Conservation (phyloP, 179 eudicot species). For the Amaranthus tricolor region DNA sequence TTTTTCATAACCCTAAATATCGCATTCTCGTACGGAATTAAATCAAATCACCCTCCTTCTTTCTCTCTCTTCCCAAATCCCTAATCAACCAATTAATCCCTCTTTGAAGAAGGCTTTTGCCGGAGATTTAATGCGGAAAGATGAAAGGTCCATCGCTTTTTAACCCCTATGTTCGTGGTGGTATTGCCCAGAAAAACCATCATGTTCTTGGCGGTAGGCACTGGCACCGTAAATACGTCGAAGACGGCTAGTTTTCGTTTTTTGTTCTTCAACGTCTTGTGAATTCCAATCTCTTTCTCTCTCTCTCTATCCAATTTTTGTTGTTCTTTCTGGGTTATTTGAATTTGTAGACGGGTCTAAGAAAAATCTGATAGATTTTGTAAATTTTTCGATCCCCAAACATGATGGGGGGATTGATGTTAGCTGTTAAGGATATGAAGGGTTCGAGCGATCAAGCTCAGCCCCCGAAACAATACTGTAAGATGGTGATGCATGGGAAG, state of each 20-base stretch:
- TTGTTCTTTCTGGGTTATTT: neutral
- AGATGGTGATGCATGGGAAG: constrained; percentile 34
- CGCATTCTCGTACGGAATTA: too few relatives aligned
- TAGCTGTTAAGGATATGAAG: constrained; percentile 5
- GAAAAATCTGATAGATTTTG: neutral
- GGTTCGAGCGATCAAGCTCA: neutral
- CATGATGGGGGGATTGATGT: constrained; percentile 22
- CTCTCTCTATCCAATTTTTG: neutral
- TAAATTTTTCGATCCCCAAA: neutral
- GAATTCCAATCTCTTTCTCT: neutral
- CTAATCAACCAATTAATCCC: neutral
- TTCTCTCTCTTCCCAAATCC: neutral
- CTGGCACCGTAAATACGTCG: constrained; percentile 71
- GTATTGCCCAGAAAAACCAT: constrained; percentile 24
- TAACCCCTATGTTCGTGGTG: constrained; percentile 19
- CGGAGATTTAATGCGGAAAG: constrained; percentile 56
- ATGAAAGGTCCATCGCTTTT: constrained; percentile 42
- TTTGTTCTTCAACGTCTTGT: neutral
- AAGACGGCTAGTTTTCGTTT: constrained; percentile 47
- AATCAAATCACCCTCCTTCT: neutral
- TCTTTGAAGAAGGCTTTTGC: neutral
- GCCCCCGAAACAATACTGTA: constrained; percentile 10
- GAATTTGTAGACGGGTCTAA: neutral
- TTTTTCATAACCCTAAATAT: neutral
- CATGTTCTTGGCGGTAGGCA: constrained; percentile 37